Percentiles rank a stretch among this genome's conserved stretches.
phyloP scores from a whole-genome alignment of 176 grass and related monocot genomes.

The Alloteropsis semialata region DNA sequence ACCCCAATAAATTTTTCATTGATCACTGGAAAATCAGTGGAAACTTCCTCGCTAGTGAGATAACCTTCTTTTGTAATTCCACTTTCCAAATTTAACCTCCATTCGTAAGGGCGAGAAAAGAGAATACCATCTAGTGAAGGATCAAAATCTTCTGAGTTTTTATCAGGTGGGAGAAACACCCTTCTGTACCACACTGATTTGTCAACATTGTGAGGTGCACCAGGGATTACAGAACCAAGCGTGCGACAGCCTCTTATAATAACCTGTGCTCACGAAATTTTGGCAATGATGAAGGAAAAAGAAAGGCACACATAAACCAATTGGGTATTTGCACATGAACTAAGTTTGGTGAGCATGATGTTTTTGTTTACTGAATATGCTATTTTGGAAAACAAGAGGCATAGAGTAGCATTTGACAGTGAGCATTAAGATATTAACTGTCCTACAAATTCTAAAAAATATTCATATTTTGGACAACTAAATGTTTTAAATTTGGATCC shows the following conservation, averaged over 20 bases:
- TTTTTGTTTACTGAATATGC: too few species aligned
- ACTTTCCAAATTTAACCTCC: slow-evolving; percentile 35
- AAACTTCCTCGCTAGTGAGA: slow-evolving; percentile 23
- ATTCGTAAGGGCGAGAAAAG: slow-evolving; percentile 42
- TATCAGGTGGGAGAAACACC: slow-evolving; percentile 20
- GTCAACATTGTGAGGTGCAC: not conserved
- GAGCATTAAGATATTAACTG: too few species aligned
- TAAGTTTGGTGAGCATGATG: too few species aligned
- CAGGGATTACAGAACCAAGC: slow-evolving; percentile 31
- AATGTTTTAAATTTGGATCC: too few species aligned
- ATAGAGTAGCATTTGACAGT: too few species aligned
- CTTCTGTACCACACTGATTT: slow-evolving; percentile 30
- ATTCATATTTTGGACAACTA: too few species aligned
- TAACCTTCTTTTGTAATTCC: slow-evolving; percentile 29
- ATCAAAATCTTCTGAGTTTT: slow-evolving; percentile 31
- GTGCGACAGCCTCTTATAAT: slow-evolving; percentile 28
- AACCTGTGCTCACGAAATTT: not conserved
- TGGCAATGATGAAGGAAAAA: too few species aligned
- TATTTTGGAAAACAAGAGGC: too few species aligned
- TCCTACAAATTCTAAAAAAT: too few species aligned
- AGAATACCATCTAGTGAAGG: slow-evolving; percentile 30
- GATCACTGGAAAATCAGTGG: slow-evolving; percentile 43
- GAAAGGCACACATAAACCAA: too few species aligned
- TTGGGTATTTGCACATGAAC: too few species aligned
- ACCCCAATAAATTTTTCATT: slow-evolving; percentile 20